phyloP scores from a whole-genome alignment of 169 alveolate species.

The Eimeria tenella region DNA sequence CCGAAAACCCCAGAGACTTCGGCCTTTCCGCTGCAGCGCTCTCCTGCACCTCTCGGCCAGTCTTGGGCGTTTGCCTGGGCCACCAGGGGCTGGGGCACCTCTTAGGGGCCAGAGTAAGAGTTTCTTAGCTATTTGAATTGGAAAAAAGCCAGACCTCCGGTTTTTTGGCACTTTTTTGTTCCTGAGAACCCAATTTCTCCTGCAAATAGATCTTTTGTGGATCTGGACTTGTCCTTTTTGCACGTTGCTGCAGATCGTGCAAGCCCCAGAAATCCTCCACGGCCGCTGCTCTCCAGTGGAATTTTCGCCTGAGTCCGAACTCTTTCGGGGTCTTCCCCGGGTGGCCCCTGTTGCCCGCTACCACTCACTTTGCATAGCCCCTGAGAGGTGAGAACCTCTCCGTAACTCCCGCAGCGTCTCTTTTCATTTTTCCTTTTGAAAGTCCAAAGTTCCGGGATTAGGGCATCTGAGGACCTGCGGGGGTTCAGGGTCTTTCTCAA shows the following conservation, averaged over 20 bases:
- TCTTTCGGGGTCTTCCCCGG: conserved; percentile 17
- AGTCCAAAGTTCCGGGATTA: too few relatives aligned
- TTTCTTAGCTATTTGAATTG: neutral
- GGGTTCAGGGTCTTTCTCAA: too few relatives aligned
- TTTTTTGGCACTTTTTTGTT: neutral
- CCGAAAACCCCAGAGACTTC: conserved; percentile 70
- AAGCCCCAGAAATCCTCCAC: conserved; percentile 60
- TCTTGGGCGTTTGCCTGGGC: conserved; percentile 81
- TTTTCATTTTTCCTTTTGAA: too few relatives aligned
- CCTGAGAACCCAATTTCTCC: neutral
- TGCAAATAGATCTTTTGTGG: neutral
- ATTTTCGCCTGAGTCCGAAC: conserved; percentile 32
- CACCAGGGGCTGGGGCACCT: conserved; percentile 78
- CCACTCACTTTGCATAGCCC: conserved; percentile 68
- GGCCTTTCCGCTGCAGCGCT: conserved; percentile 59
- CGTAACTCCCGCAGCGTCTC: too few relatives aligned
- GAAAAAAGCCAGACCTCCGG: conserved; percentile 7
- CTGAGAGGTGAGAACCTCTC: neutral
- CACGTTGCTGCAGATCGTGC: conserved; percentile 26
- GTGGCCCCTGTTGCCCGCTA: conserved; percentile 64
- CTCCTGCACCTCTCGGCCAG: conserved; percentile 2
- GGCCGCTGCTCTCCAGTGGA: conserved; percentile 68
- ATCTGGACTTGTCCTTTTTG: neutral
- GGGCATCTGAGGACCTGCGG: too few relatives aligned
- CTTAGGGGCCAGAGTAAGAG: conserved; percentile 73